Evolutionary conservation across 2,329 filamentous ascomycete genomes (phyloP).

Genomic region (Penicillium italicum): DNA sequence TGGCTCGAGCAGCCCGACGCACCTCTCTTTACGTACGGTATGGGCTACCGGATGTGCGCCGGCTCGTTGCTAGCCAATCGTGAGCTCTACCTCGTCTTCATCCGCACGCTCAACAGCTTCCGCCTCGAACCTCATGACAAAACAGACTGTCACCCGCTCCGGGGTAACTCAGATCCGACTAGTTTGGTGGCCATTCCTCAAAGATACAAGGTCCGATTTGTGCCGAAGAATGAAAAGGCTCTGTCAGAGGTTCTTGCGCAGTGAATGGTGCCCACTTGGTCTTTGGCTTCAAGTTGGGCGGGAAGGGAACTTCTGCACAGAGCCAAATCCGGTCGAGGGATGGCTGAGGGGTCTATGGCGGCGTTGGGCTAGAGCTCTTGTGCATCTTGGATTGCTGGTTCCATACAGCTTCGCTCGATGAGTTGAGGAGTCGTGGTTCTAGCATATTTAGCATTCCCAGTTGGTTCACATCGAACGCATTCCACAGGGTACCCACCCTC

Average conservation of each 20-base stretch:
- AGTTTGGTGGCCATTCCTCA: slow-evolving; percentile 60
- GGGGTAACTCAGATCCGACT: slow-evolving; percentile 58
- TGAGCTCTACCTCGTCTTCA: slow-evolving; percentile 62
- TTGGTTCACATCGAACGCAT: background rate
- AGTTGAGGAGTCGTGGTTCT: background rate
- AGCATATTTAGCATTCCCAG: background rate
- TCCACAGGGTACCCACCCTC: background rate
- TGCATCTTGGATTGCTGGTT: background rate
- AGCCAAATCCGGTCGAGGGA: background rate
- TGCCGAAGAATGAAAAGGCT: slow-evolving; percentile 51
- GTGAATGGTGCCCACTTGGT: slow-evolving; percentile 2
- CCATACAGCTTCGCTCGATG: background rate
- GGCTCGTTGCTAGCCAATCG: slow-evolving; percentile 61
- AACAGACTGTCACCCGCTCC: slow-evolving; percentile 58
- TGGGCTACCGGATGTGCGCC: slow-evolving; percentile 66
- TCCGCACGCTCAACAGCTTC: slow-evolving; percentile 61
- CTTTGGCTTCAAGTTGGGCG: background rate
- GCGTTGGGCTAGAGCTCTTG: background rate
- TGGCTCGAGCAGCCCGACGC: slow-evolving; percentile 63
- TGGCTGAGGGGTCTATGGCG: background rate
- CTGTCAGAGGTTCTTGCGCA: slow-evolving; percentile 43
- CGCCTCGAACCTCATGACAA: slow-evolving; percentile 54
- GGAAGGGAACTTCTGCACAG: background rate
- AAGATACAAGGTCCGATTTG: slow-evolving; percentile 56
- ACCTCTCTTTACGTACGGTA: slow-evolving; percentile 62